Conservation (phyloP, 2,329 filamentous ascomycete species). For the Aureobasidium vineae region DNA sequence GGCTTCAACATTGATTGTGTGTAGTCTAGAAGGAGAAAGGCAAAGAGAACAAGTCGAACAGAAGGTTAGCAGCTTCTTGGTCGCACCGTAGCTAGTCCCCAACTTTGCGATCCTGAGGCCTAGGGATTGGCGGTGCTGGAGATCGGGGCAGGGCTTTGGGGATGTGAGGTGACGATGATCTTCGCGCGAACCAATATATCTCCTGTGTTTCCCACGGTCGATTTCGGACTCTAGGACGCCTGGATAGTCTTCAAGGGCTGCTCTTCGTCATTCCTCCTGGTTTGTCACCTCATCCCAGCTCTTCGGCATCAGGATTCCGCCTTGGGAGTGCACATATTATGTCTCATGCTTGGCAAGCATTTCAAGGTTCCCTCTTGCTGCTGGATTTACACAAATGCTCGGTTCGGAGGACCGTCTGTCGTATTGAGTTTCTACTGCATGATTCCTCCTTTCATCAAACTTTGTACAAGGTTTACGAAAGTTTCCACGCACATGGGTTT, state of each 20-base stretch:
- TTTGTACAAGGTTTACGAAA: constrained; percentile 7
- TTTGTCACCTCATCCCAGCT: background rate
- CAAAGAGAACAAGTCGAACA: background rate
- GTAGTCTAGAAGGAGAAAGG: no score
- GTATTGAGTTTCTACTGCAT: no score
- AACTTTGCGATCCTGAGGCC: constrained; percentile 5
- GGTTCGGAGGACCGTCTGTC: no score
- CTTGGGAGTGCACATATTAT: background rate
- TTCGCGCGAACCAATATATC: background rate
- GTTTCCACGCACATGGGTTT: constrained; percentile 9
- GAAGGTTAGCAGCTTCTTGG: no score
- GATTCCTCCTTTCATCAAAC: background rate
- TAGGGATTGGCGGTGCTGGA: background rate
- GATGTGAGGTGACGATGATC: constrained; percentile 10
- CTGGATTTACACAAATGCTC: no score
- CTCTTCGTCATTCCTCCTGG: background rate
- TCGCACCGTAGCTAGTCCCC: background rate
- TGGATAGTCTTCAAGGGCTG: no score
- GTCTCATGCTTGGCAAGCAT: background rate
- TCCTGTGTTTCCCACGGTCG: background rate
- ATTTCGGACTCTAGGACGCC: background rate
- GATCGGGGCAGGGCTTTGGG: constrained; percentile 1
- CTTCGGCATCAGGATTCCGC: background rate
- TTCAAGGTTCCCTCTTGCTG: no score
- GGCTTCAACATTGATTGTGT: constrained; percentile 8